Base-by-base conservation (phyloP, 192 early-diverging fungal species). In the Bifiguratus adelaidae region DNA sequence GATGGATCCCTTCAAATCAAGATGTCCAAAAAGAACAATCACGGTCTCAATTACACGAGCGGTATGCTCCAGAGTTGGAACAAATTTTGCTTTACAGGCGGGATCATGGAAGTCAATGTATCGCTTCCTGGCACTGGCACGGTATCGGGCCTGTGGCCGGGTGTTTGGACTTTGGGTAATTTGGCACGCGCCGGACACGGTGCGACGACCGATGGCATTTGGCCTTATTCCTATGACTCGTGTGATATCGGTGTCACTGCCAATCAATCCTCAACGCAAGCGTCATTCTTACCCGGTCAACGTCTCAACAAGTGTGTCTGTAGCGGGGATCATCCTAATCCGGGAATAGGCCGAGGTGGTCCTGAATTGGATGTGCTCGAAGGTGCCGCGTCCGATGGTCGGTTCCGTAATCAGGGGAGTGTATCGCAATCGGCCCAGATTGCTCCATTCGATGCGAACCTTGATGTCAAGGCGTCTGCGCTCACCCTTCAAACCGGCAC, bases 31-130 rank as follows among this genome's bases (percentile, higher is more conserved):
- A 27, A 26, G 16, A 34, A 21, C n/a, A 32, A 28, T 2, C 47
- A 49, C 25, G 45, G 38, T 1, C 44, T 60, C 32, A 41, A 45
- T 16, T 78, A 66, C 58, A 70, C 71, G 6, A 71, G 67, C 24
- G 69, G 68, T 4, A 78, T 78, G 76, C 55, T 76, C 37, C 76
- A 78, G 63, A 69, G 65, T 36, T 78, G 76, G 76, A 78, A 78
- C 58, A 75, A 78, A 52, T 58, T 70, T 30, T 78, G 76, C 62
- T 73, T 78, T 60, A 70, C 72, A 55, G 76, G 76, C 30, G 76
- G 73, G 2, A 58, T 73, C 18, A 50, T 78, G n/a, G 76, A 78
- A 58, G 70, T 67, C 5, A 63, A 63, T 7, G 73, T 75, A 13
- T 76, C 71, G 44, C 48, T 78, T 20, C 76, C 76, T 1, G 68